Percentiles rank a stretch among this genome's conserved stretches.
Evolutionary conservation across 2,329 filamentous ascomycete species (phyloP).

Genomic region (Pseudocercospora fijiensis): DNA sequence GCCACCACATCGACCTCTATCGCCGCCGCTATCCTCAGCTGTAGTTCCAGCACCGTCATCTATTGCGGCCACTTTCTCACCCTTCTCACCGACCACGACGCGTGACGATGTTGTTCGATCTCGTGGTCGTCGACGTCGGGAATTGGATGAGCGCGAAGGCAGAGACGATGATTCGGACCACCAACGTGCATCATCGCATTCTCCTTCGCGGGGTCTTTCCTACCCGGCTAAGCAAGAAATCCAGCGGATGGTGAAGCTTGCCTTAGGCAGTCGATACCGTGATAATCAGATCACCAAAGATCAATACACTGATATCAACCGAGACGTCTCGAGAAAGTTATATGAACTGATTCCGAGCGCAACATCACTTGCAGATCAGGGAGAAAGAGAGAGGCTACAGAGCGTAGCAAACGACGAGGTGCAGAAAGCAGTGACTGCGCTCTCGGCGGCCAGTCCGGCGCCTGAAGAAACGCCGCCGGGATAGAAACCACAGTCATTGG

Average conservation of each 20-base stretch:
- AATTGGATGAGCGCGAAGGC: constrained; percentile 29
- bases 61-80: constrained; percentile 64
- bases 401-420: constrained; percentile 77
- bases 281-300: constrained; percentile 78
- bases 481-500: constrained; percentile 1
- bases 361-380: constrained; percentile 58
- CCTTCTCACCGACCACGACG: constrained; percentile 43
- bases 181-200: constrained; percentile 23
- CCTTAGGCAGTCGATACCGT: constrained; percentile 79
- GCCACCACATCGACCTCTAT: constrained; percentile 65
- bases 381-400: constrained; percentile 69
- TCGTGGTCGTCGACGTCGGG: constrained; percentile 27
- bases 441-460: constrained; percentile 22
- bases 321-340: constrained; percentile 80
- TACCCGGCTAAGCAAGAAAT: constrained; percentile 84
- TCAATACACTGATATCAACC: constrained; percentile 89
- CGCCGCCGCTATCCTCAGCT: constrained; percentile 67
- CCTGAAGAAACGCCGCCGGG: constrained; percentile 12
- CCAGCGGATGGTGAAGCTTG: constrained; percentile 80
- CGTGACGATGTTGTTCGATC: constrained; percentile 20
- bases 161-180: constrained; percentile 22
- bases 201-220: constrained; percentile 56
- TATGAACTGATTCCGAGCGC: constrained; percentile 66
- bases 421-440: constrained; percentile 61
- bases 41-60: constrained; percentile 73